Evolutionary conservation across 805 yeast genomes (phyloP).

Genomic region (Metschnikowia colocasiae): DNA sequence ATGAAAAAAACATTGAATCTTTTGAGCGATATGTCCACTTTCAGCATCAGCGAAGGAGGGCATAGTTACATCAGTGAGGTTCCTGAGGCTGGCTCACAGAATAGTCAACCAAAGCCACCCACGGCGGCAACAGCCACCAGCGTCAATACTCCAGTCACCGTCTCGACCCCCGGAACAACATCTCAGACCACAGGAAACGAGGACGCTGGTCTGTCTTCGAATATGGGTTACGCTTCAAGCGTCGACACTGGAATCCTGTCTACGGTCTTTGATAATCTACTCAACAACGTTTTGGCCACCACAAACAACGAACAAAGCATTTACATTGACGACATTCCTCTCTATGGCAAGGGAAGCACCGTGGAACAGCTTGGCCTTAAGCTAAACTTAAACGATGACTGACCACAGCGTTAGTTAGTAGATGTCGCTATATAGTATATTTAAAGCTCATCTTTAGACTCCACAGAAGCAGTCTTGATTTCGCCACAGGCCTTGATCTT

Average conservation of each 20-base stretch:
- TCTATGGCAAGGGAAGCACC: slow-evolving; percentile 38
- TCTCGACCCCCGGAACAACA: slow-evolving; percentile 18
- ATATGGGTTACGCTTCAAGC: slow-evolving; percentile 7
- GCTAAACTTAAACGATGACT: slow-evolving; percentile 23
- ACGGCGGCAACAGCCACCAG: slow-evolving; percentile 8
- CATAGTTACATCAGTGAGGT: slow-evolving; percentile 24
- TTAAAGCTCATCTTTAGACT: slow-evolving; percentile 31
- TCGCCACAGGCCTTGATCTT: slow-evolving; percentile 72
- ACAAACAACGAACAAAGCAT: slow-evolving; percentile 20
- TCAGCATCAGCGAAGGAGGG: slow-evolving; percentile 34
- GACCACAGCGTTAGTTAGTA: neutral
- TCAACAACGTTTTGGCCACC: slow-evolving; percentile 23
- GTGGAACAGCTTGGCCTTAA: slow-evolving; percentile 34
- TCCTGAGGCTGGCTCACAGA: slow-evolving; percentile 4
- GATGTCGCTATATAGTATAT: neutral
- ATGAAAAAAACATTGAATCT: slow-evolving; percentile 33
- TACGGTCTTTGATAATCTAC: slow-evolving; percentile 30
- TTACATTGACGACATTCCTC: slow-evolving; percentile 37
- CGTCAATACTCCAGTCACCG: slow-evolving; percentile 14
- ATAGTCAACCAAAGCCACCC: neutral
- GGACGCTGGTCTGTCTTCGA: slow-evolving; percentile 11
- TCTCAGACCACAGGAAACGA: slow-evolving; percentile 14
- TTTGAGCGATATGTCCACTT: slow-evolving; percentile 31
- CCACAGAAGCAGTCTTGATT: slow-evolving; percentile 33
- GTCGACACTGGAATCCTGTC: slow-evolving; percentile 25